A percentile compares a stretch with the other conserved stretches of the same genome.
phyloP scores from a whole-genome alignment of 1,284 basidiomycete species.

The Apiotrichum gamsii region DNA sequence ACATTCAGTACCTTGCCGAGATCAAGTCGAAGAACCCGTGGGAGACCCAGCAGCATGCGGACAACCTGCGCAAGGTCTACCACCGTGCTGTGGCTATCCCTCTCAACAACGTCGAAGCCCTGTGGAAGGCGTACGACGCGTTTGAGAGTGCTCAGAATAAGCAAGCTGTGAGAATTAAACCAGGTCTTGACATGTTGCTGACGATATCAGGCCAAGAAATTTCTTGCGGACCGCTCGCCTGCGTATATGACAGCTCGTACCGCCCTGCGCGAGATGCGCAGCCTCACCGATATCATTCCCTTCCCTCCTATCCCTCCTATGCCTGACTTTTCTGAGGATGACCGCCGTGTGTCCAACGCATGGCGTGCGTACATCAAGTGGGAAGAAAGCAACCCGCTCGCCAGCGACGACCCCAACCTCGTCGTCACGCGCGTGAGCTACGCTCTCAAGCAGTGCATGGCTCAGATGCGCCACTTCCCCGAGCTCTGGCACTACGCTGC shows the following conservation, averaged over 20 bases:
- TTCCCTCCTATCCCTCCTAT: conserved; percentile 60
- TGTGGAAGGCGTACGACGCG: conserved; percentile 92
- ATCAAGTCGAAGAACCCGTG: conserved; percentile 74
- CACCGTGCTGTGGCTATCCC: conserved; percentile 91
- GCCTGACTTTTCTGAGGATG: conserved; percentile 66
- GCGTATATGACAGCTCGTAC: conserved; percentile 90
- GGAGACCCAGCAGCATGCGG: conserved; percentile 96
- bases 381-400: conserved; percentile 89
- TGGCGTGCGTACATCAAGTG: conserved; percentile 93
- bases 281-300: conserved; percentile 59
- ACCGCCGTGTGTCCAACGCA: conserved; percentile 66
- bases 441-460: conserved; percentile 77
- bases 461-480: conserved; percentile 83
- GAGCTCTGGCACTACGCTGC: conserved; percentile 97
- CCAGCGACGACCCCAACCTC: conserved; percentile 73
- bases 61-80: conserved; percentile 82
- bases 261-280: conserved; percentile 72
- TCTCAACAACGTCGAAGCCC: conserved; percentile 80
- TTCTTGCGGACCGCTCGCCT: conserved; percentile 74
- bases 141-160: conserved; percentile 90
- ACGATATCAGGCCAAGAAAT: conserved; percentile 89
- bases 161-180: conserved; percentile 61
- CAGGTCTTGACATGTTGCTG: too few species aligned
- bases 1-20: conserved; percentile 74
- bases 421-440: conserved; percentile 63